Evolutionary conservation across 257 asterid genomes (phyloP), one percentile per base, ranked within the genome.

Genomic region (Solanum corneliomulleri): DNA sequence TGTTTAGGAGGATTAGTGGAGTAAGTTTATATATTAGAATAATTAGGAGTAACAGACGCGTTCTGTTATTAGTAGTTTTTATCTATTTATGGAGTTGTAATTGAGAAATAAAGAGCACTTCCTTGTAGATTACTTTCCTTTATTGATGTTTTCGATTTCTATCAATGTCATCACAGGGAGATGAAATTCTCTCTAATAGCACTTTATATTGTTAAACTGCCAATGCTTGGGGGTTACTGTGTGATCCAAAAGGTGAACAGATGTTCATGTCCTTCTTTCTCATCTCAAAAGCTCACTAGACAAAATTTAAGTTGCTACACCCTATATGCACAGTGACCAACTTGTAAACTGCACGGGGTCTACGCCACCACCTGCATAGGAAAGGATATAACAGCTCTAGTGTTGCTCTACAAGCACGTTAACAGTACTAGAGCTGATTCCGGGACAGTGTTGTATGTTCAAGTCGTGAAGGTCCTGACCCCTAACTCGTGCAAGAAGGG

Each of bases 121-220:
- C 35, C 37, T 66, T 5, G 35, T 0, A 20, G 0, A 56, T 56
- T 56, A 62, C 70, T 4, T 62, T n/a, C 70, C 31, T 62, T 23
- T 23, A 23, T 62, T 62, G 70, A 9, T 62, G 31, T 23, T 62
- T n/a, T 3, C 3, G 27, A 62, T 62, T 66, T 66, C 20, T 25
- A 2, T 66, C 35, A 25, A 25, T 66, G 37, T 12, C 20, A 66
- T 3, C 1, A 64, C 16, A 64, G 71, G 18, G 35, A 66, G 72
- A 66, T 66, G 72, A 66, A 2, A 66, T 66, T 10, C 72, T 25
- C 35, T 66, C 72, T 64, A 20, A 58, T 7, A 56, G 0, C 21
- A 56, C 21, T 18, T 0, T 56, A 7, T 18, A 49, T 49, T 14
- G 58, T 49, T 21, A 49, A 49, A 49, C 20, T 0, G 21, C 0